Evolutionary conservation across 139 green algal genomes (phyloP), one percentile per base, ranked within the genome.

Genomic region (Chlamydomonas incerta): DNA sequence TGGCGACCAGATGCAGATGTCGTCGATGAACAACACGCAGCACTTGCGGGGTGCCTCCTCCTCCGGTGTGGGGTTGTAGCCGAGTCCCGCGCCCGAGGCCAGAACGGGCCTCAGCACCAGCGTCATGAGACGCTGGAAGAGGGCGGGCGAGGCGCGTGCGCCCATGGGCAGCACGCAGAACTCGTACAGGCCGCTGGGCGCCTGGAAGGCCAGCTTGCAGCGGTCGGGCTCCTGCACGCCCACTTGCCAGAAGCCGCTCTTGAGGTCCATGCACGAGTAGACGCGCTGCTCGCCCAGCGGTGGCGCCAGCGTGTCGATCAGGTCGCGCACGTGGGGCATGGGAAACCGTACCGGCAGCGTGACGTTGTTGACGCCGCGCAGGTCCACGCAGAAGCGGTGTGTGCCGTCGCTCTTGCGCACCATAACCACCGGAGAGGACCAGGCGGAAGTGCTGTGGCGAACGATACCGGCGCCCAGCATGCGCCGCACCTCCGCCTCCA

Each of bases 1-100:
- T 0, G 28, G 15, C 1, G 55, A 72, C n/a, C 72, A 91, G 0
- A 85, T 34, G 55, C 75, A 81, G 0, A 87, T 74, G 62, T 91
- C 83, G 52, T 91, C 83, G 8, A 91, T 47, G 35, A 85, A 91
- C 2, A 58, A 29, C 26, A 73, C 68, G 1, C 33, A 34, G 29
- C 68, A 73, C 18, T n/a, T 50, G 41, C 41, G 41, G 6, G 41
- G 41, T 50, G 41, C 8, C 41, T 50, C 41, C 41, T 50, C 41
- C 41, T 5, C 8, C 6, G 41, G 41, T 8, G 5, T 8, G 6
- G 41, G 41, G 60, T 34, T 33, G 60, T 68, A 29, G 24, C 60
- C 60, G 18, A 68, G 17, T 20, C 26, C 10, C 1, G 34, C 34
- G 18, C 33, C 34, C 5, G 8, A 10, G 1, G 68, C 34, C 29